phyloP scores from a whole-genome alignment of 1,139 yeast genomes.

The Pichia sp. region DNA sequence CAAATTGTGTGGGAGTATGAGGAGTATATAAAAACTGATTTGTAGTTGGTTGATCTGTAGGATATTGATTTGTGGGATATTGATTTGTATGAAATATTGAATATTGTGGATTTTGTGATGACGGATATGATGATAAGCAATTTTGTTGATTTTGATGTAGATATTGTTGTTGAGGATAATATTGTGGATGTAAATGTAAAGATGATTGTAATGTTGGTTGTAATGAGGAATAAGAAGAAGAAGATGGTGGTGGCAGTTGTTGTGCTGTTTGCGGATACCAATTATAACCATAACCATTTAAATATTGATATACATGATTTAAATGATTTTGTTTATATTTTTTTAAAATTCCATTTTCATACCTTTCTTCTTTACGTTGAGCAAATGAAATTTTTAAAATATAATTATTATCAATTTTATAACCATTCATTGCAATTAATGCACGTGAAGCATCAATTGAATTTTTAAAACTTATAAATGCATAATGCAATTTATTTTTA shows the following conservation, averaged over 20 bases:
- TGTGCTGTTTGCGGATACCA: background rate
- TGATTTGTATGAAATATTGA: too few relatives aligned
- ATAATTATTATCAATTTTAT: slow-evolving; percentile 26
- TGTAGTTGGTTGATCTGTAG: too few relatives aligned
- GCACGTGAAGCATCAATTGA: slow-evolving; percentile 44
- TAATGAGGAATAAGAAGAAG: background rate
- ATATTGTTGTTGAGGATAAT: background rate
- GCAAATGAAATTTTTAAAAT: slow-evolving; percentile 34
- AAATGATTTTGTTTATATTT: slow-evolving; percentile 30
- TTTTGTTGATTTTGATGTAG: background rate
- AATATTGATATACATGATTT: slow-evolving; percentile 23
- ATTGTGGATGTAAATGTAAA: background rate
- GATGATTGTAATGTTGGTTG: too few relatives aligned
- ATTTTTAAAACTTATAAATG: slow-evolving; percentile 44
- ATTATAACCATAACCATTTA: slow-evolving; percentile 11
- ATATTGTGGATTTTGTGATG: too few relatives aligned
- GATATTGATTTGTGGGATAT: too few relatives aligned
- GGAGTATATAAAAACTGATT: background rate
- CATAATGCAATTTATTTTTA: too few relatives aligned
- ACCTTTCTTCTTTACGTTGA: slow-evolving; percentile 31
- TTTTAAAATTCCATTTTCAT: slow-evolving; percentile 26
- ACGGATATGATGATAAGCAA: too few relatives aligned
- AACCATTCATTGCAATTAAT: slow-evolving; percentile 37
- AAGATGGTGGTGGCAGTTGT: background rate
- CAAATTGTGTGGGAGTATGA: background rate